phyloP scores from a whole-genome alignment of 768 basidiomycete species.

The Xerocomellus intermedius region DNA sequence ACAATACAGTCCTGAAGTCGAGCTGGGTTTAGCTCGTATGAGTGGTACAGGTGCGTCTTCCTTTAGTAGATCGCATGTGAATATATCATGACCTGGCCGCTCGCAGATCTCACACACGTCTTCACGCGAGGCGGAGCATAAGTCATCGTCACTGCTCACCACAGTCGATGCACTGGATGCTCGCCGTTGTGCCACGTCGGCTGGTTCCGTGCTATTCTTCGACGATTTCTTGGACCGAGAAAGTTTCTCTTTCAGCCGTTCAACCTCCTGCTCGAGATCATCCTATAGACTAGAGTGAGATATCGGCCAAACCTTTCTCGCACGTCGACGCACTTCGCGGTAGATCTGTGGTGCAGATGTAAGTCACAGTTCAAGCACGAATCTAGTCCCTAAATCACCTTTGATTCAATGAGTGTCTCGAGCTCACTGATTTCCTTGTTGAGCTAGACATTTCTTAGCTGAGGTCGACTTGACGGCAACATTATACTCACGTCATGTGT shows the following conservation, averaged over 20 bases:
- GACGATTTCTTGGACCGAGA: slow-evolving; percentile 57
- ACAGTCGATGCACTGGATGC: slow-evolving; percentile 23
- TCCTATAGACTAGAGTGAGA: slow-evolving; percentile 47
- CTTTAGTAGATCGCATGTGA: slow-evolving; percentile 74
- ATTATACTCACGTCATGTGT: slow-evolving; percentile 59
- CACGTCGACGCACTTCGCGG: slow-evolving; percentile 54
- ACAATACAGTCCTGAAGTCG: slow-evolving; percentile 53
- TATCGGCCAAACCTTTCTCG: background rate
- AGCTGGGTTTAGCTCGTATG: slow-evolving; percentile 13
- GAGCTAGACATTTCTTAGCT: slow-evolving; percentile 46
- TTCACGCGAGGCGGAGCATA: slow-evolving; percentile 27
- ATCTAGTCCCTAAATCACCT: slow-evolving; percentile 46
- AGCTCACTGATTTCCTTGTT: slow-evolving; percentile 92
- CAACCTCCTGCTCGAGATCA: slow-evolving; percentile 83
- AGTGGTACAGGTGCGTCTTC: slow-evolving; percentile 42
- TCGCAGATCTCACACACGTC: slow-evolving; percentile 86
- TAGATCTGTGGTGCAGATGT: slow-evolving; percentile 58
- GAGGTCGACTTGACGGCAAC: background rate
- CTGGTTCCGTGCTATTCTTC: slow-evolving; percentile 42
- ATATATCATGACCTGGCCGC: slow-evolving; percentile 80
- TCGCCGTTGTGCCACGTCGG: slow-evolving; percentile 28
- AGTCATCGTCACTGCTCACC: slow-evolving; percentile 23
- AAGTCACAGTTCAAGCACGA: background rate
- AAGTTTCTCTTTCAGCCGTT: slow-evolving; percentile 71
- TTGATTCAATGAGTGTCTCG: slow-evolving; percentile 90